phyloP scores from a whole-genome alignment of 78 protist genomes.

The Dictyostelium intermedium region DNA sequence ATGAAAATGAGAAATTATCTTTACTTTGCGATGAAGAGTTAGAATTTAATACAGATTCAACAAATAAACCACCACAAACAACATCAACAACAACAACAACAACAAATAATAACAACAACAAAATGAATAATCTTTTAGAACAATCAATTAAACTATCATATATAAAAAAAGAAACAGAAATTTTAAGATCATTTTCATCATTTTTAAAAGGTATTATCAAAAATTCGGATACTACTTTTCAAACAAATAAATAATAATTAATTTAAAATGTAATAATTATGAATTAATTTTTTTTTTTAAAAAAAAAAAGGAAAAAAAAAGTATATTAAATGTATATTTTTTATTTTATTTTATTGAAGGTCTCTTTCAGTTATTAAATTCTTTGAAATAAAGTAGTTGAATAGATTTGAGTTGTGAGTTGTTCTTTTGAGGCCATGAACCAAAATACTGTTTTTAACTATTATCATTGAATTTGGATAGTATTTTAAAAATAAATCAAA shows the following conservation, averaged over 20 bases:
- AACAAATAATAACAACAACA: background rate
- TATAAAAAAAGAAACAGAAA: background rate
- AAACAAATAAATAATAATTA: too few species aligned
- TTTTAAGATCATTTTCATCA: background rate
- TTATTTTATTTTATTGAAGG: too few species aligned
- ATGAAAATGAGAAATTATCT: background rate
- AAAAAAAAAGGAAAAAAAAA: too few species aligned
- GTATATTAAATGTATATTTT: too few species aligned
- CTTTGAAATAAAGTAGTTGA: too few species aligned
- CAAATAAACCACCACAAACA: background rate
- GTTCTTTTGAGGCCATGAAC: too few species aligned
- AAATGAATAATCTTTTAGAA: background rate
- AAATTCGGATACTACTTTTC: background rate
- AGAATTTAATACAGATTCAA: background rate
- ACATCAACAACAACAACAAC: background rate
- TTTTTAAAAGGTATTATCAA: background rate
- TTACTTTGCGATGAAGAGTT: slow-evolving; percentile 10
- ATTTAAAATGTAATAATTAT: background rate
- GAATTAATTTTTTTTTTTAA: too few species aligned
- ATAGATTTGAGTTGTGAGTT: too few species aligned
- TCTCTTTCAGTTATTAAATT: too few species aligned
- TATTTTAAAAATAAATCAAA: too few species aligned
- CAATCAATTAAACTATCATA: background rate
- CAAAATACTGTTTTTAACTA: too few species aligned
- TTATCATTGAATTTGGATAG: too few species aligned